Evolutionary conservation across 371 early-diverging fungal genomes (phyloP).

Genomic region (Apophysomyces elegans): DNA sequence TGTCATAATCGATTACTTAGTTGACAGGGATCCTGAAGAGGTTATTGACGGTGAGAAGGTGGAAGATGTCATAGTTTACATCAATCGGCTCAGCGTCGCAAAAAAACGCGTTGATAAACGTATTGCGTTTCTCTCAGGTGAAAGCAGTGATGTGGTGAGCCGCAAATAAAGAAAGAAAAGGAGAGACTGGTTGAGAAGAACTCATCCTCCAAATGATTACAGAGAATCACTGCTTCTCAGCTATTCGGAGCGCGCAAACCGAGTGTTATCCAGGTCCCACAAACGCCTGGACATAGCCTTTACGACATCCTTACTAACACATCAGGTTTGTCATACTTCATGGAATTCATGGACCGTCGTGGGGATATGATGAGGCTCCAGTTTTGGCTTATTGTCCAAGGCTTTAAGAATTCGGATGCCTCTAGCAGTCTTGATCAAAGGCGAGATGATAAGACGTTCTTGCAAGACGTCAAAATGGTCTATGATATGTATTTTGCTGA

Average conservation of each 20-base stretch:
- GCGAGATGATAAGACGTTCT: conserved; percentile 44
- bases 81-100: conserved; percentile 77
- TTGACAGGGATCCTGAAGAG: conserved; percentile 70
- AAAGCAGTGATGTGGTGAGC: conserved; percentile 49
- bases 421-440: conserved; percentile 12
- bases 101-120: conserved; percentile 76
- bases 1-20: conserved; percentile 27
- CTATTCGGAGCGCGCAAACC: conserved; percentile 33
- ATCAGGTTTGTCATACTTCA: conserved; percentile 74
- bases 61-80: conserved; percentile 70
- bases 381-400: conserved; percentile 79
- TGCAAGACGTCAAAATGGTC: conserved; percentile 66
- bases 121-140: conserved; percentile 64
- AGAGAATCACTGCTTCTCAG: conserved; percentile 17
- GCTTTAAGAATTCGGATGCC: conserved; percentile 53
- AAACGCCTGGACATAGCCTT: conserved; percentile 30
- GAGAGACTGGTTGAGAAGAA: conserved; percentile 7
- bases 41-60: conserved; percentile 84
- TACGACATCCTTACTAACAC: conserved; percentile 69
- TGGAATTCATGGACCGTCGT: conserved; percentile 82
- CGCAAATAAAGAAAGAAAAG: conserved; percentile 15
- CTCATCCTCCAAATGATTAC: neutral
- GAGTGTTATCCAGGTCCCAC: conserved; percentile 14
- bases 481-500: conserved; percentile 74
- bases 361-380: conserved; percentile 70